Evolutionary conservation across 164 flowering plant genomes (phyloP).

Genomic region (Macadamia tetraphylla): DNA sequence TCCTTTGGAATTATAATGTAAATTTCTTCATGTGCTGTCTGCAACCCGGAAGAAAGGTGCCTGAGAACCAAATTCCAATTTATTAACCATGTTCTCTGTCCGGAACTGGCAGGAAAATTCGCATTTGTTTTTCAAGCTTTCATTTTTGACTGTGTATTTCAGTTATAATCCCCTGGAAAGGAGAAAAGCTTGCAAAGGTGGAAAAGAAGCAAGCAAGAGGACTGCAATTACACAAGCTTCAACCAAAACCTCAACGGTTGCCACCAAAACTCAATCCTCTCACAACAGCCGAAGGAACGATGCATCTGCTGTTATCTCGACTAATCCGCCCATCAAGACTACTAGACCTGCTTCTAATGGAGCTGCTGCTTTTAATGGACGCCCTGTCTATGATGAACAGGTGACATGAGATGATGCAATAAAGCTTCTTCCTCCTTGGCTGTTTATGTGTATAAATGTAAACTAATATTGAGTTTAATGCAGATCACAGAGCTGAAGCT

Average conservation of each 20-base stretch:
- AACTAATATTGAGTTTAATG: slow-evolving; percentile 9
- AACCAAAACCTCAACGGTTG: slow-evolving; percentile 41
- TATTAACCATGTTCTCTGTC: neutral
- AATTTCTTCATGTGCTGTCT: neutral
- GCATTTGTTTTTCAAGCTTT: neutral
- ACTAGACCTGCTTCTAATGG: slow-evolving; percentile 50
- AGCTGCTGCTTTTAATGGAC: slow-evolving; percentile 46
- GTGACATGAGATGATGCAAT: slow-evolving; percentile 20
- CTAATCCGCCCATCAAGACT: slow-evolving; percentile 43
- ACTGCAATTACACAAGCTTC: slow-evolving; percentile 42
- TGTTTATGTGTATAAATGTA: no score
- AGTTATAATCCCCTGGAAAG: slow-evolving; percentile 93
- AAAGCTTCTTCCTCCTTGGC: neutral
- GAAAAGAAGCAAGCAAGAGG: slow-evolving; percentile 66
- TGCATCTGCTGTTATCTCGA: slow-evolving; percentile 20
- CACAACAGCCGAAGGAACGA: slow-evolving; percentile 51
- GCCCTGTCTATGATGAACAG: slow-evolving; percentile 67
- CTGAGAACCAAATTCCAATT: neutral
- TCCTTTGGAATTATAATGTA: neutral
- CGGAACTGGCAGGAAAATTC: neutral
- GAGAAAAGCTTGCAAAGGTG: slow-evolving; percentile 80
- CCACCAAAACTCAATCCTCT: slow-evolving; percentile 44
- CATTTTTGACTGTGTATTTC: slow-evolving; percentile 6
- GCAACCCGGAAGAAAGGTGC: neutral
- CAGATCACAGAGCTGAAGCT: slow-evolving; percentile 96